Evolutionary conservation across 2,329 filamentous ascomycete genomes (phyloP), one percentile per base, ranked within the genome.

Genomic region (Cercospora sp.): DNA sequence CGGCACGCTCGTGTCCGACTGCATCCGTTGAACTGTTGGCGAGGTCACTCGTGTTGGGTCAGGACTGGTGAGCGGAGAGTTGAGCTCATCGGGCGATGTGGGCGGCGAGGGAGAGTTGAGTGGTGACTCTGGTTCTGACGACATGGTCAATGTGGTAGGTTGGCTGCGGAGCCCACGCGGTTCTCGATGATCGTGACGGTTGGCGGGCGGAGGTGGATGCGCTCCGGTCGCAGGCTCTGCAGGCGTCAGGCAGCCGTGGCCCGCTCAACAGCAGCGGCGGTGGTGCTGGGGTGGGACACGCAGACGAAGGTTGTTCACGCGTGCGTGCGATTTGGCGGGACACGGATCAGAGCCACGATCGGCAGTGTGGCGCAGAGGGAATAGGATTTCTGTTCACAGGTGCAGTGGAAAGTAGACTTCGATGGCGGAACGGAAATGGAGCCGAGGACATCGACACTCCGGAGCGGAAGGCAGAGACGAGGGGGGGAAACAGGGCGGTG

Each of bases 101-200:
- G 74, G 73, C 82, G 42, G 73, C 68, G 65, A 74, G 39, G 72
- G 72, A 57, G 66, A 66, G 58, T 67, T 65, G 64, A 69, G 69
- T 63, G 73, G 67, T 60, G 66, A 65, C 16, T 68, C 45, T 31
- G 69, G 63, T 33, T 67, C 45, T 55, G 30, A 51, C 16, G 62
- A 64, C 70, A 72, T 72, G 65, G 39, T 66, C 63, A 51, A 36
- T 58, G 58, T 31, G 36, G 53, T 30, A 31, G 53, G 53, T 28
- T 30, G 53, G 9, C 16, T 30, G 28, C 53, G 53, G 26, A 18
- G 23, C 23, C 26, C 23, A 30, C 53, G 28, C 53, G 53, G 53
- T 31, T n/a, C 26, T 30, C 26, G 53, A 58, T 58, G 20, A 26
- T 30, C 26, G 53, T 58, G 53, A 58, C 53, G 30, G n/a, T 28